Evolutionary conservation across 306 rosid genomes (phyloP).

Genomic region (Albizia julibrissin): DNA sequence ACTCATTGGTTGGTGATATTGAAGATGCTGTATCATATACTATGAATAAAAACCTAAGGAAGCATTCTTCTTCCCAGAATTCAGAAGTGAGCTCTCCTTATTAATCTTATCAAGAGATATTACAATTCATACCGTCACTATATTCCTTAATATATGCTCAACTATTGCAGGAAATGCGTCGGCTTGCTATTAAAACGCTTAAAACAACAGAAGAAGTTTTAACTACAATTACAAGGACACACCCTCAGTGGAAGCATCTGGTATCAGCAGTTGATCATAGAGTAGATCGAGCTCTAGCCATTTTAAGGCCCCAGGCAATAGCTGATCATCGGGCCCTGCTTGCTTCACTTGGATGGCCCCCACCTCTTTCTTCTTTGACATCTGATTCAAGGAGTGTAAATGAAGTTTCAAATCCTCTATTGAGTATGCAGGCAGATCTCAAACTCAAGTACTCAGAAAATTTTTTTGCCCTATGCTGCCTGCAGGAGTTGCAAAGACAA

Average conservation of each 20-base stretch:
- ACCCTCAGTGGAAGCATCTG: conserved; percentile 82
- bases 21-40: conserved; percentile 87
- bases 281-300: conserved; percentile 90
- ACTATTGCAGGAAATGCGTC: conserved; percentile 63
- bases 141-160: conserved; percentile 33
- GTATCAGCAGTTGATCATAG: conserved; percentile 89
- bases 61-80: conserved; percentile 48
- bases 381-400: conserved; percentile 47
- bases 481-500: conserved; percentile 82
- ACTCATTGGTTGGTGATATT: conserved; percentile 81
- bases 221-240: conserved; percentile 59
- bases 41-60: conserved; percentile 72
- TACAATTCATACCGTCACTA: conserved; percentile 16
- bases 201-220: conserved; percentile 65
- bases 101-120: conserved; percentile 28
- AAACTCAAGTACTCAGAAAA: conserved; percentile 75
- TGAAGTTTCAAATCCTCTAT: conserved; percentile 68
- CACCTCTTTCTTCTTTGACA: conserved; percentile 64
- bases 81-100: conserved; percentile 65
- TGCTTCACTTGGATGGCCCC: conserved; percentile 90
- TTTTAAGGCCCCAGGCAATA: conserved; percentile 87
- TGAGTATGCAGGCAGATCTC: conserved; percentile 77
- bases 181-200: conserved; percentile 67
- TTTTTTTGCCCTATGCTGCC: conserved; percentile 76
- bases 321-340: conserved; percentile 87